Evolutionary conservation across 768 basidiomycete genomes (phyloP), one percentile per base, ranked within the genome.

Genomic region (Kwoniella botswanensis): DNA sequence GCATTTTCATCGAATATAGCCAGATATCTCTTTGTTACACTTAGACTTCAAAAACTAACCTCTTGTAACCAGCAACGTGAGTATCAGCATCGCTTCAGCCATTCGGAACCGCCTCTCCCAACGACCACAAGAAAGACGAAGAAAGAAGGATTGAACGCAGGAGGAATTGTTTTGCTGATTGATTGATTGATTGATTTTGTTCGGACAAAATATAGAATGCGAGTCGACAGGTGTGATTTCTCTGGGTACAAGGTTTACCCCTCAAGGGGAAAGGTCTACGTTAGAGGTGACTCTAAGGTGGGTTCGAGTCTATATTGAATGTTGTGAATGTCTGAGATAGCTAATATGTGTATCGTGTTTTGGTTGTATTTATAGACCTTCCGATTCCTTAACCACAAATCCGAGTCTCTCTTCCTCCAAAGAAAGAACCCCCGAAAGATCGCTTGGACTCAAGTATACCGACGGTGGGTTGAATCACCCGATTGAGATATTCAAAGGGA

Each of bases 371-470:
- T 17, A 24, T 80, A 96, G 94, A 89, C 94, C 84, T 98, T 96
- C 92, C 93, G 96, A 85, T 98, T 98, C 86, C 88, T 91, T 78
- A 87, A 85, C 84, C 92, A 93, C 74, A 98, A 98, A 89, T 92
- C 90, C 82, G 88, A 94, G 72, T 98, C 96, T 71, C 91, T 99
- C 76, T 98, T 98, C 90, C 87, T 92, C 70, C 97, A 99, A 86
- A 93, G 96, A 87, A 99, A 99, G 88, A 98, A 99, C 88, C 97
- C 97, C 63, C 93, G 97, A 84, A 98, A 98, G 90, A 94, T 98
- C 86, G 91, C 96, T 74, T 98, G 96, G 96, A 98, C 96, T 63
- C 80, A 82, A 70, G 82, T 82, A 22, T 83, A 82, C 82, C 72
- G 82, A 67, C 71, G 79, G 79, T 79, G 56, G 41, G 78, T 26